These are phyloP conservation scores for Globisporangium middletonii DNA, from an alignment of 352 stramenopile genomes.

Conservation along the genomic window DNA sequence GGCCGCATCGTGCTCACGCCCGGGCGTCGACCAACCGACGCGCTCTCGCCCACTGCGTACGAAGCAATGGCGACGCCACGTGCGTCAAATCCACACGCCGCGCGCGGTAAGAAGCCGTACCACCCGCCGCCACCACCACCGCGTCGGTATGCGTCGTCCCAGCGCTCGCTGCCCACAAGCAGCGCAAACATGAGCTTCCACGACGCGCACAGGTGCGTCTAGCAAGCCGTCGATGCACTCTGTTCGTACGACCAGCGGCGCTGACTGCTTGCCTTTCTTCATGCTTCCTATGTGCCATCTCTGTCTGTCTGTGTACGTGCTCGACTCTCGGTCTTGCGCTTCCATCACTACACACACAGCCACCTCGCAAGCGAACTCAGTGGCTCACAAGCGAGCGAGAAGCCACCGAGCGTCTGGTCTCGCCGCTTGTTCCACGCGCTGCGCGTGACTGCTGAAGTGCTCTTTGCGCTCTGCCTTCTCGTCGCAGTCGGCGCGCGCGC, in stretches of 20 bases:
- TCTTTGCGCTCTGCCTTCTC: constrained; percentile 51
- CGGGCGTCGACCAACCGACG: constrained; percentile 5
- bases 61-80: constrained; percentile 30
- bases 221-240: neutral
- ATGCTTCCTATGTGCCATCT: neutral
- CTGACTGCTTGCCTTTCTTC: neutral
- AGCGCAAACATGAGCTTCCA: constrained; percentile 11
- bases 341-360: neutral
- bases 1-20: constrained; percentile 36
- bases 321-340: neutral
- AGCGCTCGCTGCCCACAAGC: constrained; percentile 6
- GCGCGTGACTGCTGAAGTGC: constrained; percentile 17
- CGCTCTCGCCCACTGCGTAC: constrained; percentile 19
- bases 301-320: neutral
- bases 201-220: constrained; percentile 6
- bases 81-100: constrained; percentile 1
- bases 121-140: neutral
- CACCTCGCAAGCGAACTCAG: constrained; percentile 8
- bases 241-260: neutral
- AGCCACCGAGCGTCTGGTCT: constrained; percentile 10
- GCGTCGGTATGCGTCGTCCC: constrained; percentile 13
- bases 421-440: constrained; percentile 18
- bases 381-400: neutral
- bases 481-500: constrained; percentile 40
- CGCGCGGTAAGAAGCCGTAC: neutral